Conservation (phyloP, 2,329 filamentous ascomycete genomes). For the Aspergillus ochraceoroseus region DNA sequence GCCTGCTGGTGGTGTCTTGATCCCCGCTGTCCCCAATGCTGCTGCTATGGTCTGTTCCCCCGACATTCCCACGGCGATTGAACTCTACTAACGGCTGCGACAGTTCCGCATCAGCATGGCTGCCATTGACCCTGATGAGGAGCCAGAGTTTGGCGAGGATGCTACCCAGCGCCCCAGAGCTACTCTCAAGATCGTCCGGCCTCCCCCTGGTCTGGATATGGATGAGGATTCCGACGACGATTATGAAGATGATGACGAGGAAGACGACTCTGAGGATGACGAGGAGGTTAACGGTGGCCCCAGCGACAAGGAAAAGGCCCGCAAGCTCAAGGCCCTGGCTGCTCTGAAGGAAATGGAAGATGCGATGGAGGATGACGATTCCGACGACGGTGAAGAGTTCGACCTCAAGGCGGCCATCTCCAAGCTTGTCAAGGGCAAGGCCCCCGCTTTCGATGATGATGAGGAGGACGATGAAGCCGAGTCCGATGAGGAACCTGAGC, state of each 20-base stretch:
- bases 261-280: conserved; percentile 58
- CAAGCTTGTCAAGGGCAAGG: conserved; percentile 62
- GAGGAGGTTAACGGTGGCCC: conserved; percentile 84
- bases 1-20: conserved; percentile 74
- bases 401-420: conserved; percentile 47
- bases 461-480: conserved; percentile 59
- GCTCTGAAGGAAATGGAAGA: conserved; percentile 73
- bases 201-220: conserved; percentile 55
- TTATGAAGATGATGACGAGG: conserved; percentile 45
- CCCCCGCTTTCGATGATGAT: conserved; percentile 63
- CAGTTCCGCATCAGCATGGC: conserved; percentile 99
- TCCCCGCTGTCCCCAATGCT: conserved; percentile 72
- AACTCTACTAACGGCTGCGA: not conserved
- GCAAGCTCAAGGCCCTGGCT: conserved; percentile 76
- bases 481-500: conserved; percentile 54
- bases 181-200: conserved; percentile 85
- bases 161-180: conserved; percentile 64
- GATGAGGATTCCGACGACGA: conserved; percentile 55
- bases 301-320: conserved; percentile 83
- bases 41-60: conserved; percentile 69
- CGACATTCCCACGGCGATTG: not conserved
- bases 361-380: conserved; percentile 54
- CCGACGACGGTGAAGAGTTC: conserved; percentile 55
- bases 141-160: conserved; percentile 62
- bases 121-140: conserved; percentile 83